Evolutionary conservation across 768 basidiomycete species (phyloP).

Genomic region (Lyophyllum decastes): DNA sequence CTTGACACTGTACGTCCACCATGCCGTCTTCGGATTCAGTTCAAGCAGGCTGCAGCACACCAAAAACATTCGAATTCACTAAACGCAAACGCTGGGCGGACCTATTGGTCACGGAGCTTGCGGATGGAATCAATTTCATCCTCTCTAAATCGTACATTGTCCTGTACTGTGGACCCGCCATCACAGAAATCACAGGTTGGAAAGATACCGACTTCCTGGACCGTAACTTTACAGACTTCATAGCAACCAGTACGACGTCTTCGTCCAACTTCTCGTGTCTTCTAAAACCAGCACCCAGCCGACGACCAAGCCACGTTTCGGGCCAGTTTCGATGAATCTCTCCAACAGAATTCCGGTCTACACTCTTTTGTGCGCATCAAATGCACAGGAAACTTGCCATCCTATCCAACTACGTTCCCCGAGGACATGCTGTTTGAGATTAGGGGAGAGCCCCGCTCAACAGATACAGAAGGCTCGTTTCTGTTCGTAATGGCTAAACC

Average conservation of each 20-base stretch:
- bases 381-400: constrained; percentile 33
- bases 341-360: constrained; percentile 51
- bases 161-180: constrained; percentile 67
- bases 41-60: constrained; percentile 18
- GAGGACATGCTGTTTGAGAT: constrained; percentile 71
- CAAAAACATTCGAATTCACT: constrained; percentile 72
- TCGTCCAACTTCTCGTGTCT: background rate
- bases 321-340: constrained; percentile 54
- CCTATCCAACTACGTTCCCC: constrained; percentile 22
- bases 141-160: constrained; percentile 64
- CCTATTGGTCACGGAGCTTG: constrained; percentile 72
- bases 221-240: constrained; percentile 59
- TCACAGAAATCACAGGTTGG: constrained; percentile 79
- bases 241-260: constrained; percentile 54
- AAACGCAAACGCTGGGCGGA: constrained; percentile 89
- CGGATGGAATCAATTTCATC: constrained; percentile 71
- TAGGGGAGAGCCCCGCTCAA: constrained; percentile 61
- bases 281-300: constrained; percentile 33
- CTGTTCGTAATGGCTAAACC: constrained; percentile 78
- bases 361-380: constrained; percentile 63
- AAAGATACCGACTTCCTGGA: constrained; percentile 72
- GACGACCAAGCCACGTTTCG: constrained; percentile 62
- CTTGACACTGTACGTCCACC: background rate
- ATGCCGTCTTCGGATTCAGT: constrained; percentile 7
- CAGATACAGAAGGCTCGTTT: constrained; percentile 47